Conservation (phyloP, 2,329 filamentous ascomycete genomes). For the Penicillium vulpinum region DNA sequence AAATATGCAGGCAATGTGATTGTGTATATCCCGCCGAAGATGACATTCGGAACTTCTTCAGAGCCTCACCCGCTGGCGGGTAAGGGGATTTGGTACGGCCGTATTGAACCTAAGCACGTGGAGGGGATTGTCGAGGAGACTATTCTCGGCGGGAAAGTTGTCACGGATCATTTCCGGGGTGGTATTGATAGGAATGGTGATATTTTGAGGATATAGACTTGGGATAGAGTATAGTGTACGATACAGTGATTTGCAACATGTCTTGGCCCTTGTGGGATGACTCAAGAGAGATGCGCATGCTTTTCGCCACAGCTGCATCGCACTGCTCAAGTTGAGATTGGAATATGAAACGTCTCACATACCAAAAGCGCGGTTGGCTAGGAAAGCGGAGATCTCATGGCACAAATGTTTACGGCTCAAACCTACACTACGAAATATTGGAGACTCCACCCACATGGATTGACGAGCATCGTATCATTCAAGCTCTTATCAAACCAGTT, state of each 20-base stretch:
- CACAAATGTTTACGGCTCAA: no score
- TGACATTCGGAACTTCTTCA: slow-evolving; percentile 25
- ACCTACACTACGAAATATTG: no score
- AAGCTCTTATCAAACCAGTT: no score
- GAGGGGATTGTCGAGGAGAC: slow-evolving; percentile 88
- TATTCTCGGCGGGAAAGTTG: slow-evolving; percentile 80
- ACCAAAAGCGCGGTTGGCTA: no score
- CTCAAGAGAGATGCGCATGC: no score
- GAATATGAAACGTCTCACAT: no score
- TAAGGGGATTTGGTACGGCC: slow-evolving; percentile 75
- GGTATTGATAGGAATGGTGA: slow-evolving; percentile 77
- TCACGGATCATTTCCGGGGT: slow-evolving; percentile 77
- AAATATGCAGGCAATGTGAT: slow-evolving; percentile 95
- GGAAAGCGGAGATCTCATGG: no score
- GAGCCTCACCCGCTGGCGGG: slow-evolving; percentile 40
- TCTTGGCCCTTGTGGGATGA: no score
- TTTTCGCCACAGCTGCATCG: no score
- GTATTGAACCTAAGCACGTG: slow-evolving; percentile 80
- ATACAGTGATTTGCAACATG: not conserved
- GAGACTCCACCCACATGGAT: no score
- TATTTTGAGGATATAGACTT: slow-evolving; percentile 60
- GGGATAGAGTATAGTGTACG: not conserved
- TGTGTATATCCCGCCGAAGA: slow-evolving; percentile 62
- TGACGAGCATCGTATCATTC: no score
- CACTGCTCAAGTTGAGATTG: no score